Evolutionary conservation across 176 grass and related monocot species (phyloP).

Genomic region (Metroxylon sagu): DNA sequence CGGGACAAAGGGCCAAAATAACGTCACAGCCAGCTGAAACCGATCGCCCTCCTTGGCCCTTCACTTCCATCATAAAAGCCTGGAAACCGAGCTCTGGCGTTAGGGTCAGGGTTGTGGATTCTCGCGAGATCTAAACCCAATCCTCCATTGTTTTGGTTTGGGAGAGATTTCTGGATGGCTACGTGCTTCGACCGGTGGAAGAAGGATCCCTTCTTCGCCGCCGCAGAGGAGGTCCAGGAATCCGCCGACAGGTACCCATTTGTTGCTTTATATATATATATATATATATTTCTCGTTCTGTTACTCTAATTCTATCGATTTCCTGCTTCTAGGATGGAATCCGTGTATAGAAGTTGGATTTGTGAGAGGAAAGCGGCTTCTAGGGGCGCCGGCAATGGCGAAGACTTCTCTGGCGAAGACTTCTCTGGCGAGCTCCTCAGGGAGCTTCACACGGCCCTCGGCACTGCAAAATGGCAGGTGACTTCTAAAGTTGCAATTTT

Average conservation of each 20-base stretch:
- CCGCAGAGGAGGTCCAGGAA: slow-evolving; percentile 6
- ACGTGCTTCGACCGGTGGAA: not conserved
- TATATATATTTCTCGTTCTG: not conserved
- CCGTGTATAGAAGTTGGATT: not conserved
- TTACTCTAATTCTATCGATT: not conserved
- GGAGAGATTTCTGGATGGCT: not conserved
- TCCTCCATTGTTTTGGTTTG: too few species aligned
- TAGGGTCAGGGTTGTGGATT: too few species aligned
- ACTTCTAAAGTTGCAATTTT: not conserved
- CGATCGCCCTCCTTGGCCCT: too few species aligned
- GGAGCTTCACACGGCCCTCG: slow-evolving; percentile 59
- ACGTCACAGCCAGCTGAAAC: too few species aligned
- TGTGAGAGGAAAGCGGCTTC: not conserved
- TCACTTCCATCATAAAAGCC: too few species aligned
- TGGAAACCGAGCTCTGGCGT: too few species aligned
- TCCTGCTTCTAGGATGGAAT: slow-evolving; percentile 11
- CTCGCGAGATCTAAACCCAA: too few species aligned
- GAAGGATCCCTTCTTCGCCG: slow-evolving; percentile 3
- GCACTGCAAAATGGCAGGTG: slow-evolving; percentile 61
- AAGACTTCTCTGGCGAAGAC: slow-evolving; percentile 16
- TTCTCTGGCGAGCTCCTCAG: slow-evolving; percentile 28
- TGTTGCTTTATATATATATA: too few species aligned
- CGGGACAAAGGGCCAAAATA: too few species aligned
- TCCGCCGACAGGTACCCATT: not conserved
- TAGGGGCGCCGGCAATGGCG: not conserved